A percentile compares a stretch with the other conserved stretches of the same genome.
These are phyloP conservation scores for Solanum ahanhuiri DNA, from an alignment of 257 asterid genomes.

Conservation along the genomic window DNA sequence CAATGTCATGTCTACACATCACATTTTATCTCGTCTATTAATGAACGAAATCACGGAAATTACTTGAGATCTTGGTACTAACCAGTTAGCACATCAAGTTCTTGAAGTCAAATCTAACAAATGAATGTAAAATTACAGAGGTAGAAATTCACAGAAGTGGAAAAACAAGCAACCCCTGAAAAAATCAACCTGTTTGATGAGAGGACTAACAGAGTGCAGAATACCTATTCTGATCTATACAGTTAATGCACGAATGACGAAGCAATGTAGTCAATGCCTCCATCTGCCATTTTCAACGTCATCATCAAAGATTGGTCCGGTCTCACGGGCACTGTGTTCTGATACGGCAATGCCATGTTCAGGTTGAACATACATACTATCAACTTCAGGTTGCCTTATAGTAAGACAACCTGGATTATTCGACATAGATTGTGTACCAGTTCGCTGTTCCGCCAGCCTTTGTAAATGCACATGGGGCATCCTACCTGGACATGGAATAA, in stretches of 20 bases:
- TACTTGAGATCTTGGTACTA: neutral
- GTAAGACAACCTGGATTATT: conserved; percentile 23
- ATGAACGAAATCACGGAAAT: neutral
- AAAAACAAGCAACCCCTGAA: neutral
- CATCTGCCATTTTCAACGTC: conserved; percentile 30
- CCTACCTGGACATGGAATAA: conserved; percentile 57
- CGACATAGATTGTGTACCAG: conserved; percentile 18
- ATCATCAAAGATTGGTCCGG: conserved; percentile 23
- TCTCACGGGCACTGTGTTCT: conserved; percentile 7
- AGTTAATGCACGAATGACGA: neutral
- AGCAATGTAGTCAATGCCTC: conserved; percentile 16
- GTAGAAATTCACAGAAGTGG: neutral
- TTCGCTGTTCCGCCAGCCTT: conserved; percentile 64
- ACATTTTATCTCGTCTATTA: neutral
- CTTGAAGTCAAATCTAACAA: neutral
- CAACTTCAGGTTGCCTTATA: conserved; percentile 32
- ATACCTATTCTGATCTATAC: conserved; percentile 1
- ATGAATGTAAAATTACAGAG: neutral
- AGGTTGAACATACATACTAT: conserved; percentile 25
- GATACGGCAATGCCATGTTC: conserved; percentile 6
- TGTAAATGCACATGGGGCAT: conserved; percentile 80
- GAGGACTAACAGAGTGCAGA: neutral
- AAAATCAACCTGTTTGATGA: neutral
- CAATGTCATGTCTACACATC: neutral
- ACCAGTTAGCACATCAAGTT: neutral